These are phyloP conservation scores for Boehmeria nivea DNA, from an alignment of 306 rosid species.

Conservation along the genomic window DNA sequence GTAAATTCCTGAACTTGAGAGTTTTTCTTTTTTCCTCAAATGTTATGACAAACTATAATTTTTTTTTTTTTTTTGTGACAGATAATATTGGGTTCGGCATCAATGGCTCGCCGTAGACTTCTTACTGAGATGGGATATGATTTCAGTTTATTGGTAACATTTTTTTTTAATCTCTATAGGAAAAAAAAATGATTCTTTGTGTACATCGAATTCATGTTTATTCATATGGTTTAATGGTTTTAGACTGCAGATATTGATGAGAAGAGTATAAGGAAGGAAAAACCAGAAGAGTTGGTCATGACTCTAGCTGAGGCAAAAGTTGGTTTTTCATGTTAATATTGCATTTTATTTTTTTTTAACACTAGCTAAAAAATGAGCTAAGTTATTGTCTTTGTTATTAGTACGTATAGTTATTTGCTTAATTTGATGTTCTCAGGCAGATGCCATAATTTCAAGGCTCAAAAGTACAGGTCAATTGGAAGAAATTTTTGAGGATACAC, in stretches of 20 bases:
- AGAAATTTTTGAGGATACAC: conserved; percentile 43
- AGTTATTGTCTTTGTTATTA: too few species aligned
- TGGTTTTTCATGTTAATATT: background rate
- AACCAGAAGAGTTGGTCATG: conserved; percentile 74
- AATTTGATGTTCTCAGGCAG: conserved; percentile 59
- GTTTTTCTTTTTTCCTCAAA: background rate
- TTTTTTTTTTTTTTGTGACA: conserved; percentile 7
- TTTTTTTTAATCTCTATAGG: background rate
- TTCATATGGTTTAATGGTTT: conserved; percentile 18
- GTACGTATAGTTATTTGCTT: too few species aligned
- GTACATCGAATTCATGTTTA: background rate
- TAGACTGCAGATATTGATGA: conserved; percentile 91
- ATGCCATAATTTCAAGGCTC: conserved; percentile 68
- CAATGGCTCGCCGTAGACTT: conserved; percentile 72
- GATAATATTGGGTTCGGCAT: conserved; percentile 86
- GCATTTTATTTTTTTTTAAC: too few species aligned
- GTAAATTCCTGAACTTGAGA: background rate
- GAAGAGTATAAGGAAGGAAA: conserved; percentile 63
- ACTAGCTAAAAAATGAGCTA: too few species aligned
- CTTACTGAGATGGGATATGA: conserved; percentile 81
- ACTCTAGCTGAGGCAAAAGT: conserved; percentile 91
- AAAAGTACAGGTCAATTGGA: conserved; percentile 31
- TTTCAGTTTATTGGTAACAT: conserved; percentile 58
- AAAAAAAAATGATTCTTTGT: too few species aligned
- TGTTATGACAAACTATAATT: background rate